Percentiles rank a stretch among this genome's conserved stretches.
Evolutionary conservation across 1,139 yeast genomes (phyloP).

Genomic region (Arxiozyma telluris): DNA sequence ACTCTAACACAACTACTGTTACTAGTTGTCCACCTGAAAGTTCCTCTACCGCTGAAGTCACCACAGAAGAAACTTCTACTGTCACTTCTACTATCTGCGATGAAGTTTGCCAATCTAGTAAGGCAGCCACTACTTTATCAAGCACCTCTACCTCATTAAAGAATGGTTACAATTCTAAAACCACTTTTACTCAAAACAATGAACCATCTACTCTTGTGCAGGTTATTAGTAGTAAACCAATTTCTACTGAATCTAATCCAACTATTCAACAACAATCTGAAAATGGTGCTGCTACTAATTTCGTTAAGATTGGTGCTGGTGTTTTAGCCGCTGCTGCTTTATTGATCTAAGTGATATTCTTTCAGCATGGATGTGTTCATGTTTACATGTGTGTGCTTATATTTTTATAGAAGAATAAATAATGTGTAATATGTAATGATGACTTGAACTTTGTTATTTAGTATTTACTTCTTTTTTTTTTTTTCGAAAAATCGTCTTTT

Average conservation of each 20-base stretch:
- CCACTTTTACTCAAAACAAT: neutral
- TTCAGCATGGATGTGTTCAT: neutral
- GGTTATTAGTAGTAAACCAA: neutral
- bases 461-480: too few species aligned
- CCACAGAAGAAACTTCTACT: neutral
- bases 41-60: constrained; percentile 1
- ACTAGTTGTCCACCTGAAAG: constrained; percentile 3
- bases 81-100: constrained; percentile 9
- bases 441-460: neutral
- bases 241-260: neutral
- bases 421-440: too few species aligned
- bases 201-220: constrained; percentile 2
- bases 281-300: constrained; percentile 4
- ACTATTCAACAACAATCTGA: constrained; percentile 5
- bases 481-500: too few species aligned
- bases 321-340: constrained; percentile 5
- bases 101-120: constrained; percentile 9
- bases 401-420: too few species aligned
- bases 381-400: neutral
- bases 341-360: neutral
- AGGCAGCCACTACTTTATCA: neutral
- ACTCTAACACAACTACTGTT: constrained; percentile 5
- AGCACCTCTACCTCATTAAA: neutral
- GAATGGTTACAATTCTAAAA: neutral
- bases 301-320: constrained; percentile 5